Evolutionary conservation across 495 filamentous ascomycete species (phyloP).

Genomic region (Talaromyces liani): DNA sequence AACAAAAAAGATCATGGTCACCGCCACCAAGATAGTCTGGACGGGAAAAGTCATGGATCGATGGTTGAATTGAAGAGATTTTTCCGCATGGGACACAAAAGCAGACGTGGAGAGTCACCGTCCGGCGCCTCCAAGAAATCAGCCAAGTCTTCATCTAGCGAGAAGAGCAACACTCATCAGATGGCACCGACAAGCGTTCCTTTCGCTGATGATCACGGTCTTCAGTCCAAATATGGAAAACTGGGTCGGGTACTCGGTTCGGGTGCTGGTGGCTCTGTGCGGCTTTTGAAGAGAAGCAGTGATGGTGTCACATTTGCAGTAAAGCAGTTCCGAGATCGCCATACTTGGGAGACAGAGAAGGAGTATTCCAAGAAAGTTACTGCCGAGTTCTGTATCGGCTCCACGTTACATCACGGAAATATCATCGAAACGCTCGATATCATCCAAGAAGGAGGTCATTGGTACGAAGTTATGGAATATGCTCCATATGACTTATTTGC

Average conservation of each 20-base stretch:
- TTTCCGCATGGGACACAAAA: constrained; percentile 66
- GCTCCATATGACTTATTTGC: constrained; percentile 97
- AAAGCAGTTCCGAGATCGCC: constrained; percentile 90
- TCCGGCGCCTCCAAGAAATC: constrained; percentile 33
- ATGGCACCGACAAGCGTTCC: constrained; percentile 61
- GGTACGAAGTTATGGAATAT: constrained; percentile 99
- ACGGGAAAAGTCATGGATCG: constrained; percentile 67
- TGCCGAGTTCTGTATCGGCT: constrained; percentile 98
- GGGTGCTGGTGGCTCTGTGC: constrained; percentile 90
- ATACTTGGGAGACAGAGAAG: constrained; percentile 86
- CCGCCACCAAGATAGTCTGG: constrained; percentile 17
- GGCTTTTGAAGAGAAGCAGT: constrained; percentile 84
- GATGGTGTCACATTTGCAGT: constrained; percentile 93
- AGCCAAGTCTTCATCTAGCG: constrained; percentile 40
- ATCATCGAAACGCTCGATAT: constrained; percentile 98
- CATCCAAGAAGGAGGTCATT: constrained; percentile 86
- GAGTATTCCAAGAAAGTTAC: constrained; percentile 99
- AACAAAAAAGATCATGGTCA: constrained; percentile 34
- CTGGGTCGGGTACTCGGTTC: constrained; percentile 89
- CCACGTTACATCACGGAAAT: constrained; percentile 94
- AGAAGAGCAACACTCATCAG: constrained; percentile 50
- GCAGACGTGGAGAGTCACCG: constrained; percentile 60
- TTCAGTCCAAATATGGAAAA: constrained; percentile 89
- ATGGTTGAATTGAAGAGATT: constrained; percentile 95
- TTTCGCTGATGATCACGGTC: constrained; percentile 89